phyloP scores from a whole-genome alignment of 2,329 filamentous ascomycete genomes.

The Sporothrix globosa region DNA sequence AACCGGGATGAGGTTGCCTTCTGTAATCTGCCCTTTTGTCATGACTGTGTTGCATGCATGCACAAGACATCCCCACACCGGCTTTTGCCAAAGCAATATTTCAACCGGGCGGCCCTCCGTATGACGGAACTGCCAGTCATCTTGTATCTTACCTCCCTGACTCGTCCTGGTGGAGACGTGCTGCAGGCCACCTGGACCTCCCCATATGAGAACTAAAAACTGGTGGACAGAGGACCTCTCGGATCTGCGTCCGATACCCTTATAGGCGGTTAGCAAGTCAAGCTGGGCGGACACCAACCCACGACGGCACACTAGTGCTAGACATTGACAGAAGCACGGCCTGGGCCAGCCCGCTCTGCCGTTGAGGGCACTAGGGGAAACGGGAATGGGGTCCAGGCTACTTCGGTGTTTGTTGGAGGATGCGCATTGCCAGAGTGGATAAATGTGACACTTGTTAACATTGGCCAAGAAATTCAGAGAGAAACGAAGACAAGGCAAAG shows the following conservation, averaged over 20 bases:
- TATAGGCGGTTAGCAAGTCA: neutral
- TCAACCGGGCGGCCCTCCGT: conserved; percentile 3
- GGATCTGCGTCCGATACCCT: conserved; percentile 16
- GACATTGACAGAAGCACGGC: conserved; percentile 20
- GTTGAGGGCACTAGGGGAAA: conserved; percentile 26
- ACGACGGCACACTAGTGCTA: conserved; percentile 23
- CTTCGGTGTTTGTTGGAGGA: neutral
- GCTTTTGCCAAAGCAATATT: no score
- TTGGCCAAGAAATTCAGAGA: neutral
- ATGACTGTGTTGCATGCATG: conserved; percentile 11
- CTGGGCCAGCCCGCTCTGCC: conserved; percentile 22
- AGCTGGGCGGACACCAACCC: conserved; percentile 9
- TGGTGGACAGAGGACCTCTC: neutral
- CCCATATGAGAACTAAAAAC: neutral
- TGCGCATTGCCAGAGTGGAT: neutral
- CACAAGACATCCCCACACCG: neutral
- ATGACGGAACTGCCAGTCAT: neutral
- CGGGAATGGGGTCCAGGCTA: conserved; percentile 17
- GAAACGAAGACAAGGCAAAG: neutral
- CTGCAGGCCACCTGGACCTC: neutral
- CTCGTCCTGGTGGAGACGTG: neutral
- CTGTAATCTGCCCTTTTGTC: neutral
- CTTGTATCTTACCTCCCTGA: neutral
- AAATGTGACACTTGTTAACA: conserved; percentile 1
- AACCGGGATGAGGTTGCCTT: neutral